Conservation (phyloP, 225 moss, liverwort and hornwort genomes). For the Thuidium tamariscinum region DNA sequence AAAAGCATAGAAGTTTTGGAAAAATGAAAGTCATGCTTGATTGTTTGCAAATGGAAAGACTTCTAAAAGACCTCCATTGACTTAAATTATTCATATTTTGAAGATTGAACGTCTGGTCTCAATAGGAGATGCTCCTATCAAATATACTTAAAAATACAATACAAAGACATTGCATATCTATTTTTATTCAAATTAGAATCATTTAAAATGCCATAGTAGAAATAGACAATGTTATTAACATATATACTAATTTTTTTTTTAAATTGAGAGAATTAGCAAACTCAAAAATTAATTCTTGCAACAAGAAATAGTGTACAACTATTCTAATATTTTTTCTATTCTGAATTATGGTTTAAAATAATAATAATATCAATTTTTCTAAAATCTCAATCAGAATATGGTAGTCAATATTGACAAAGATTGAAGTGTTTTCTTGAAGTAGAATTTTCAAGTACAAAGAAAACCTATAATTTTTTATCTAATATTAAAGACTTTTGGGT, state of each 20-base stretch:
- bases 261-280: not conserved
- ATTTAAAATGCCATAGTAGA: not conserved
- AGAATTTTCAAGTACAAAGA: not conserved
- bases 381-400: not conserved
- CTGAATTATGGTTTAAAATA: too few species aligned
- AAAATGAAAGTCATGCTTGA: not conserved
- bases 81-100: not conserved
- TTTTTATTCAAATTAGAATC: not conserved
- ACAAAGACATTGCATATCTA: not conserved
- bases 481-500: not conserved
- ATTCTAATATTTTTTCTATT: not conserved
- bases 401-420: not conserved
- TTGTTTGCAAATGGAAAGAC: not conserved
- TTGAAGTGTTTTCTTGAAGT: not conserved
- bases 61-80: rapidly evolving
- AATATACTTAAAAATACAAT: not conserved
- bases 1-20: not conserved
- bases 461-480: not conserved
- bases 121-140: rapidly evolving
- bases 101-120: rapidly evolving
- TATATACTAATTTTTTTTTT: too few species aligned
- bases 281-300: not conserved
- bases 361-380: not conserved
- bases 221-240: rapidly evolving
- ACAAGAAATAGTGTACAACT: not conserved